Evolutionary conservation across 441 rosid species (phyloP), one percentile per base, ranked within the genome.

Genomic region (Mallotus repandus): DNA sequence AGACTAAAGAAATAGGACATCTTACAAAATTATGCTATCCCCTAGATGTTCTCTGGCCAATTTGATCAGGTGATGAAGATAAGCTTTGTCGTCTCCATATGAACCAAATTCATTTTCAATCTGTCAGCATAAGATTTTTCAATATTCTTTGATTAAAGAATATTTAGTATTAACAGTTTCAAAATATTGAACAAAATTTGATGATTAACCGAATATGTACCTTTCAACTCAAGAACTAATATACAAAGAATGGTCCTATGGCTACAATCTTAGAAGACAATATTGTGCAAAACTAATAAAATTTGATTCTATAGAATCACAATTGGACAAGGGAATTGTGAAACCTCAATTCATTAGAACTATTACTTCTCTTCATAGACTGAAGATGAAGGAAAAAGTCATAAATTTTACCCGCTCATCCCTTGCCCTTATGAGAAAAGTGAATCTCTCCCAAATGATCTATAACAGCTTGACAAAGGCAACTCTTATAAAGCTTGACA

Each of bases 31-130:
- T 73, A 90, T 80, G 52, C 84, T 84, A 66, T 85, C 73, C 66
- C 97, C 90, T 10, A 95, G 89, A 77, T 86, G 87, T 79, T 72
- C 74, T 55, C 86, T 89, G 68, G 97, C 95, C 81, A 89, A 56
- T 58, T 74, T 75, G 14, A 81, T 94, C 63, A 95, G 85, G 81
- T 87, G 87, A 66, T 74, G 86, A 80, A 95, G 97, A 84, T 95
- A 95, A 62, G 81, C 81, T 87, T 93, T 85, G 79, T 95, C 99
- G 69, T 89, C 86, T 72, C 98, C 99, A 85, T 84, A 95, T 54
- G 99, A 95, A 65, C 99, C 99, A 83, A 81, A 95, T 84, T 95
- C 99, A 84, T 95, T 93, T 87, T 95, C 98, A 69, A 93, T 86
- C 99, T 95, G 92, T 72, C 72, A 74, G 83, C 71, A 71, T 12